Evolutionary conservation across 257 asterid species (phyloP), one percentile per base, ranked within the genome.

Genomic region (Perilla frutescens): DNA sequence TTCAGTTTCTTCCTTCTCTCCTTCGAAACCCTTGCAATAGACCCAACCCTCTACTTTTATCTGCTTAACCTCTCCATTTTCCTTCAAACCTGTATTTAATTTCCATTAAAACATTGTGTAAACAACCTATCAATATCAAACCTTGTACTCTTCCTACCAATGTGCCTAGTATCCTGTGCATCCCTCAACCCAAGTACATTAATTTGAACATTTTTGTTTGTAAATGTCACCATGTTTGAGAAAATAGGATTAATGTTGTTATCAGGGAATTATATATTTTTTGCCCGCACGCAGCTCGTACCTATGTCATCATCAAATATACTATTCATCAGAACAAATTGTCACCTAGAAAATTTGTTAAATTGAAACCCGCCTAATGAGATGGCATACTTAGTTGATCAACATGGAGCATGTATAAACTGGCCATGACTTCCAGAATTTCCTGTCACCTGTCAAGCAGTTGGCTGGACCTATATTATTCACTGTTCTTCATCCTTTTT

Each of bases 401-500:
- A 44, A 55, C 13, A 73, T 26, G 50, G 45, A 36, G 74, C 51
- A 62, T 60, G 32, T 68, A 73, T 68, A 45, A 68, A 67, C 11
- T 56, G 55, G 69, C 47, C 59, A 59, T 43, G 44, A 69, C 43
- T 66, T 70, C 53, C 61, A 64, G 73, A 54, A 66, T 67, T 56
- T 8, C 73, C 36, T 20, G 1, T 20, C 26, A 20, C 26, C 26
- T 41, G 43, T 57, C 5, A 7, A 50, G 36, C 20, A 59, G 63
- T 67, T 59, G 34, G 44, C 50, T 41, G 29, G 72, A 45, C n/a
- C 62, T 31, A 45, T 14, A 70, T 41, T 29, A 63, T 63, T 29
- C 57, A 11, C 45, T 39, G 37, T 50, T 51, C 57, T 62, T 40
- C 64, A 7, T 62, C n/a, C 34, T 32, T n/a, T 11, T 11, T 49